phyloP scores from a whole-genome alignment of 257 asterid species.

The Nicotiana obtusifolia region DNA sequence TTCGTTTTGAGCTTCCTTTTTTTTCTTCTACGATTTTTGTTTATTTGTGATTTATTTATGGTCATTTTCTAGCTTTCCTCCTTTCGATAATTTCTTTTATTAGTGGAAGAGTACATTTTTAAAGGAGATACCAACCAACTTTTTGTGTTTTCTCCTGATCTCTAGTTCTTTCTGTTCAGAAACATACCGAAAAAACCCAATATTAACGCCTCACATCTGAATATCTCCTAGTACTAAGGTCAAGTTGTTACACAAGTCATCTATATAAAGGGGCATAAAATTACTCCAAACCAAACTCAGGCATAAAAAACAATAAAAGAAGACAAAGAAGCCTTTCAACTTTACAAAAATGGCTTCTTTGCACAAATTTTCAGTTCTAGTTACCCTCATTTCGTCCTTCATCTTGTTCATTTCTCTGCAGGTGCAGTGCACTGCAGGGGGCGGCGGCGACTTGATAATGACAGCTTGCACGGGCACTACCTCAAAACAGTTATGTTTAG shows the following conservation, averaged over 20 bases:
- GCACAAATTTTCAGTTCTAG: neutral
- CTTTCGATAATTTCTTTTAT: no score
- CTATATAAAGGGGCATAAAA: neutral
- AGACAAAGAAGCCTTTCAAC: neutral
- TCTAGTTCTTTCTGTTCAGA: neutral
- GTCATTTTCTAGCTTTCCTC: no score
- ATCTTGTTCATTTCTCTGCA: neutral
- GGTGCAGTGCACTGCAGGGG: neutral
- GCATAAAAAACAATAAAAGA: neutral
- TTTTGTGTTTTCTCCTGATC: neutral
- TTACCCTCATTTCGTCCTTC: neutral
- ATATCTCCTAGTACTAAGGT: neutral
- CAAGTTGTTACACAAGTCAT: neutral
- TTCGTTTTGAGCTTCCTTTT: no score
- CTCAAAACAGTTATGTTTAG: neutral
- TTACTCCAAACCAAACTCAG: neutral
- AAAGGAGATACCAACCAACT: neutral
- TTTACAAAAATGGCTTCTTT: constrained; percentile 1
- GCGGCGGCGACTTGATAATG: neutral
- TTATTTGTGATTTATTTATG: no score
- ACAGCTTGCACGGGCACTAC: neutral
- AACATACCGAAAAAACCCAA: neutral
- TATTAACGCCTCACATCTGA: neutral
- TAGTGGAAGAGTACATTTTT: no score
- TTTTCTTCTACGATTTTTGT: no score